These are phyloP conservation scores for Kodamaea arcana DNA, from an alignment of 1,139 yeast species.

Conservation along the genomic window DNA sequence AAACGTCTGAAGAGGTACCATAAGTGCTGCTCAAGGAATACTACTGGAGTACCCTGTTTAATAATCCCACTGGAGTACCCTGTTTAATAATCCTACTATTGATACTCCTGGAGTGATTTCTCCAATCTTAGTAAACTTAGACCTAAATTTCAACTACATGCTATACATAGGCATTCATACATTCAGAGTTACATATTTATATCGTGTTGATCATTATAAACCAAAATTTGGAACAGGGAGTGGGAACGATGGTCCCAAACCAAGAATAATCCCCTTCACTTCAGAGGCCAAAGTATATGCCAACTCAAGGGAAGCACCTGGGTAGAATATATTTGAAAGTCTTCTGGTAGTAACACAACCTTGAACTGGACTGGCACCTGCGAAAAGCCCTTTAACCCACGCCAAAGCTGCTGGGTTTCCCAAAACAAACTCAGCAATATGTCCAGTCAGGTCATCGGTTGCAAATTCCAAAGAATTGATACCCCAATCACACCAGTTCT, in stretches of 20 bases:
- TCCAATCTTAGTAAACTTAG: no score
- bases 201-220: no score
- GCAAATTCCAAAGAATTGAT: slow-evolving; percentile 6
- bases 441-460: slow-evolving; percentile 8
- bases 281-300: background rate
- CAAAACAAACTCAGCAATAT: slow-evolving; percentile 11
- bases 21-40: no score
- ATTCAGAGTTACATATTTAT: no score
- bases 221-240: background rate
- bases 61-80: no score
- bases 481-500: slow-evolving; percentile 30
- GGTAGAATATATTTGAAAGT: slow-evolving; percentile 6
- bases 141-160: no score
- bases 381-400: slow-evolving; percentile 15
- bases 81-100: no score
- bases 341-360: slow-evolving; percentile 7
- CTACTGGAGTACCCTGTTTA: no score
- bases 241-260: slow-evolving; percentile 1
- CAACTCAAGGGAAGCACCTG: slow-evolving; percentile 3
- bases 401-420: slow-evolving; percentile 17
- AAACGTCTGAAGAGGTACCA: no score
- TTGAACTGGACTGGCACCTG: slow-evolving; percentile 12
- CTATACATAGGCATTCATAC: no score
- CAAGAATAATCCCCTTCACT: background rate
- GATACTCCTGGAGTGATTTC: no score